These are phyloP conservation scores for Phytophthora idaei DNA, from an alignment of 352 stramenopile genomes.

Conservation along the genomic window DNA sequence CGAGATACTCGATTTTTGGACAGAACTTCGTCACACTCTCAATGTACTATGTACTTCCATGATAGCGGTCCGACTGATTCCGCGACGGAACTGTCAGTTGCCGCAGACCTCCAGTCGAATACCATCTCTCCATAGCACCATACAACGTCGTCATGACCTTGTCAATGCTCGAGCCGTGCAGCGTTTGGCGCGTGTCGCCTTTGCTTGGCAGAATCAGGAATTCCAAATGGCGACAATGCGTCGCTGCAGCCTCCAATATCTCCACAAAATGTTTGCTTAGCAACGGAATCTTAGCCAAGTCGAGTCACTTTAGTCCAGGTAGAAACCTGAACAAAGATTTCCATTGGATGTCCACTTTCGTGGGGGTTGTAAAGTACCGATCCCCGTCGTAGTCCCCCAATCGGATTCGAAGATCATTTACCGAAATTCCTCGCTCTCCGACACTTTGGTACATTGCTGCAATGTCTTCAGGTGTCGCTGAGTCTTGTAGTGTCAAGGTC, in stretches of 20 bases:
- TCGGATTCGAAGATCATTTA: not conserved
- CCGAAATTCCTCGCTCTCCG: not conserved
- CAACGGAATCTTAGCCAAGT: not conserved
- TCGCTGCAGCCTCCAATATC: constrained; percentile 1
- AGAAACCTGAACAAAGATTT: not conserved
- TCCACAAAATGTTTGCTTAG: not conserved
- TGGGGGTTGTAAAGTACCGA: not conserved
- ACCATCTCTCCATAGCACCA: constrained; percentile 1
- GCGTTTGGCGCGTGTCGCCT: not conserved
- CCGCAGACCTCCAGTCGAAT: not conserved
- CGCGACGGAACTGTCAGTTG: not conserved
- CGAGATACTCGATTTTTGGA: not conserved
- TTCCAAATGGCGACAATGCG: not conserved
- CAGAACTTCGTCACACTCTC: not conserved
- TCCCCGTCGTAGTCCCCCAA: not conserved
- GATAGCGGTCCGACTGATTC: not conserved
- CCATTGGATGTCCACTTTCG: not conserved
- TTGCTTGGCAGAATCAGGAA: not conserved
- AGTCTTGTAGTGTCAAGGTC: not conserved
- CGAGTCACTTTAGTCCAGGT: not conserved
- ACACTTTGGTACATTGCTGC: not conserved
- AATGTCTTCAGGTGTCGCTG: not conserved
- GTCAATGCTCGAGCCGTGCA: not conserved
- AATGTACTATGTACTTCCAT: not conserved
- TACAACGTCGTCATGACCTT: not conserved